phyloP scores from a whole-genome alignment of 805 yeast species.

The Barnettozyma siamensis region DNA sequence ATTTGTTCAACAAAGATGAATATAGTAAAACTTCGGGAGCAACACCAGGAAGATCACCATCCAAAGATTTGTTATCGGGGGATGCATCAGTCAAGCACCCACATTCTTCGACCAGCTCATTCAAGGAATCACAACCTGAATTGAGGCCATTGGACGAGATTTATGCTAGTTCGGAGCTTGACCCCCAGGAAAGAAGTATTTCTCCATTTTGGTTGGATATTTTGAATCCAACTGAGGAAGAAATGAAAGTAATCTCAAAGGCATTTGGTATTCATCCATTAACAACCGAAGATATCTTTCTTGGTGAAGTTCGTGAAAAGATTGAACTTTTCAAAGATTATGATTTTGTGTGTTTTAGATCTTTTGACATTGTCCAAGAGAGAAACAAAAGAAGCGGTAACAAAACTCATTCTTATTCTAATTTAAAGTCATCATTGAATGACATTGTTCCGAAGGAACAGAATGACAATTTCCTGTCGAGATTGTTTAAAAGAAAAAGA shows the following conservation, averaged over 20 bases:
- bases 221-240: conserved; percentile 90
- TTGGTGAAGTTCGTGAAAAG: conserved; percentile 93
- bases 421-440: conserved; percentile 2
- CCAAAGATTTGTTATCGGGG: conserved; percentile 2
- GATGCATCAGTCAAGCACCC: conserved; percentile 3
- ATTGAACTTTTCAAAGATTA: conserved; percentile 89
- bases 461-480: conserved; percentile 9
- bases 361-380: conserved; percentile 77
- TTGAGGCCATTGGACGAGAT: conserved; percentile 7
- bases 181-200: conserved; percentile 27
- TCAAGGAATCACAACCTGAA: conserved; percentile 6
- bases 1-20: conserved; percentile 50
- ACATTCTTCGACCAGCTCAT: conserved; percentile 1
- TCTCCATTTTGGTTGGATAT: conserved; percentile 93
- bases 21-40: conserved; percentile 6
- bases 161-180: neutral
- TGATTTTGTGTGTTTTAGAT: conserved; percentile 85
- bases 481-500: conserved; percentile 10
- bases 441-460: conserved; percentile 2
- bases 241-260: conserved; percentile 85
- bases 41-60: conserved; percentile 1
- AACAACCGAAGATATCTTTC: conserved; percentile 89
- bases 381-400: conserved; percentile 45
- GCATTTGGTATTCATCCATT: conserved; percentile 94
- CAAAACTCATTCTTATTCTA: conserved; percentile 3